Percentiles rank a stretch among this genome's conserved stretches.
phyloP scores from a whole-genome alignment of 1,284 basidiomycete species.

The Tilletia setariae region DNA sequence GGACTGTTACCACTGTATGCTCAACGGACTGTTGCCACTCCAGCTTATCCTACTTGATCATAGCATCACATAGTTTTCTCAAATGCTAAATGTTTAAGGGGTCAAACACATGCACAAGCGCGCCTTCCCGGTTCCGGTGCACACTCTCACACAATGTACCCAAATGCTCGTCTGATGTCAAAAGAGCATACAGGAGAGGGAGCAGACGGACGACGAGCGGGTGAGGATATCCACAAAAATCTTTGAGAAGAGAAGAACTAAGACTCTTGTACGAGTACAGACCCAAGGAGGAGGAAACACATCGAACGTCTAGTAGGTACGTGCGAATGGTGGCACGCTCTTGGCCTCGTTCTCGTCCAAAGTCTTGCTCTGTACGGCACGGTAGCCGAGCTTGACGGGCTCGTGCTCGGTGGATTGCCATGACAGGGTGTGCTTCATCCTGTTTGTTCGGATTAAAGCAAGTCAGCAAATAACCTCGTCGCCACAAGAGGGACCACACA shows the following conservation, averaged over 20 bases:
- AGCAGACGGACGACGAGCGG: not conserved
- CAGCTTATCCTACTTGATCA: too few species aligned
- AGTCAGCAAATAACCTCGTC: not conserved
- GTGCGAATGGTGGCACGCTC: slow-evolving; percentile 53
- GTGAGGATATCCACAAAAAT: not conserved
- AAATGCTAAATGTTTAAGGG: too few species aligned
- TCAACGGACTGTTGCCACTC: too few species aligned
- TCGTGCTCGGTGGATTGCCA: slow-evolving; percentile 57
- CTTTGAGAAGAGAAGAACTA: not conserved
- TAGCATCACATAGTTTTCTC: too few species aligned
- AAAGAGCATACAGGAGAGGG: not conserved
- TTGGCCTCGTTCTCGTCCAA: slow-evolving; percentile 95
- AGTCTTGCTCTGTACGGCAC: slow-evolving; percentile 76
- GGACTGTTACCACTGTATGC: too few species aligned
- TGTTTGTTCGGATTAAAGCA: not conserved
- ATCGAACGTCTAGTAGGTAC: slow-evolving; percentile 32
- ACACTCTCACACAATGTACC: too few species aligned
- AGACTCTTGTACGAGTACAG: not conserved
- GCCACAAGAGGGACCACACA: not conserved
- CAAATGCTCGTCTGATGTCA: too few species aligned
- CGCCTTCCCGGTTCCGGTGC: too few species aligned
- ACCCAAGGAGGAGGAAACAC: not conserved
- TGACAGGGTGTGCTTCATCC: slow-evolving; percentile 45
- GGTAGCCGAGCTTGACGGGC: slow-evolving; percentile 85
- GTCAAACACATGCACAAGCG: too few species aligned